Conservation (phyloP, 148 eudicot genomes). For the Camellia sinensis region DNA sequence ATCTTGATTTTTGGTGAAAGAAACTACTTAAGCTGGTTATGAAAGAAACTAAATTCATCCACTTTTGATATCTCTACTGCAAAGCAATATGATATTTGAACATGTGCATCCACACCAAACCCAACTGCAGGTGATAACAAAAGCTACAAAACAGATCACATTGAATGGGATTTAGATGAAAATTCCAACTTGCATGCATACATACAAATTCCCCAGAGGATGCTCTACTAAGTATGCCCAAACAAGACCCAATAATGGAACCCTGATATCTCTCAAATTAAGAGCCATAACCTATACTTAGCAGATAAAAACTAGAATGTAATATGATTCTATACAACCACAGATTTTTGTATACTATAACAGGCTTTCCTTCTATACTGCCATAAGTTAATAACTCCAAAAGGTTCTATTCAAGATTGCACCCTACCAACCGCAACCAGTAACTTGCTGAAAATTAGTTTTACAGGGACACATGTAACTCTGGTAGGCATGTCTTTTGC, state of each 20-base stretch:
- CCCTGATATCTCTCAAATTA: not conserved
- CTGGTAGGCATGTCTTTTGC: not conserved
- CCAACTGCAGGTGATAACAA: not conserved
- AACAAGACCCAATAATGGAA: too few species aligned
- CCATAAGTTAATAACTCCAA: not conserved
- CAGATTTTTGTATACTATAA: not conserved
- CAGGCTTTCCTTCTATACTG: slow-evolving; percentile 7
- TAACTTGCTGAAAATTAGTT: slow-evolving; percentile 24
- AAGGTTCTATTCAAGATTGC: not conserved
- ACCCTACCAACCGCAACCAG: slow-evolving; percentile 18
- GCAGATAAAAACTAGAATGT: not conserved
- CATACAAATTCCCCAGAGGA: too few species aligned
- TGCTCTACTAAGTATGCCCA: too few species aligned
- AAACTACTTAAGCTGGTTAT: too few species aligned
- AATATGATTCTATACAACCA: not conserved
- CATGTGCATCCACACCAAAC: not conserved
- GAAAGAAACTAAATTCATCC: not conserved
- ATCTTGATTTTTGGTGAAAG: too few species aligned
- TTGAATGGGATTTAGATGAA: too few species aligned
- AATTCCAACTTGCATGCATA: too few species aligned
- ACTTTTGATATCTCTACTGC: not conserved
- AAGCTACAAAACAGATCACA: not conserved
- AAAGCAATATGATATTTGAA: not conserved
- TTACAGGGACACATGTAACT: slow-evolving; percentile 32
- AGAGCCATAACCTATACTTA: not conserved